These are phyloP conservation scores for Cryphonectria nitschkei DNA, from an alignment of 2,329 filamentous ascomycete genomes.

Conservation along the genomic window DNA sequence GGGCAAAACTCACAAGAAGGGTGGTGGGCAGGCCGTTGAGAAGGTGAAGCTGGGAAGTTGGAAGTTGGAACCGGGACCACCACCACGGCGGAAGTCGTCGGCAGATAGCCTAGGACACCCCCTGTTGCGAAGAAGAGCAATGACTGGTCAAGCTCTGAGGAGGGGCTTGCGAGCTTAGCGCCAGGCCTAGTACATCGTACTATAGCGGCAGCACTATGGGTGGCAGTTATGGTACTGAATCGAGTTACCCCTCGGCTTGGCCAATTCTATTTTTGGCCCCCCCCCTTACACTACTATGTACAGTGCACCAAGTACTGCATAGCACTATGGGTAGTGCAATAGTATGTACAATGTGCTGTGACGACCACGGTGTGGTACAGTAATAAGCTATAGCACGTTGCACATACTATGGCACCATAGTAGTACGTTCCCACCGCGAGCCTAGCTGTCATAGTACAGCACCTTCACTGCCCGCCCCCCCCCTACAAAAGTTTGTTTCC, in stretches of 20 bases:
- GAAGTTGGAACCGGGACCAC: background rate
- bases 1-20: background rate
- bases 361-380: background rate
- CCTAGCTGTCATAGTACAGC: background rate
- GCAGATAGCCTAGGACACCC: background rate
- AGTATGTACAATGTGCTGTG: background rate
- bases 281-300: background rate
- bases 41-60: constrained; percentile 1
- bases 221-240: background rate
- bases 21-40: background rate
- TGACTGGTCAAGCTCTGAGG: background rate
- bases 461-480: too few relatives aligned
- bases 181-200: background rate
- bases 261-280: background rate
- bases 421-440: background rate
- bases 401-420: background rate
- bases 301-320: background rate
- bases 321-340: too few relatives aligned
- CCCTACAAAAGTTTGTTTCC: too few relatives aligned
- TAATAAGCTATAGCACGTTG: background rate
- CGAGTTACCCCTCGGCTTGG: background rate
- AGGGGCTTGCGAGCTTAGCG: background rate
- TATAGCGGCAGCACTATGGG: background rate
- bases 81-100: background rate
- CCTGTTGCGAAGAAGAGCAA: background rate